Conservation (phyloP, 768 basidiomycete genomes). For the Amyloporia xantha region DNA sequence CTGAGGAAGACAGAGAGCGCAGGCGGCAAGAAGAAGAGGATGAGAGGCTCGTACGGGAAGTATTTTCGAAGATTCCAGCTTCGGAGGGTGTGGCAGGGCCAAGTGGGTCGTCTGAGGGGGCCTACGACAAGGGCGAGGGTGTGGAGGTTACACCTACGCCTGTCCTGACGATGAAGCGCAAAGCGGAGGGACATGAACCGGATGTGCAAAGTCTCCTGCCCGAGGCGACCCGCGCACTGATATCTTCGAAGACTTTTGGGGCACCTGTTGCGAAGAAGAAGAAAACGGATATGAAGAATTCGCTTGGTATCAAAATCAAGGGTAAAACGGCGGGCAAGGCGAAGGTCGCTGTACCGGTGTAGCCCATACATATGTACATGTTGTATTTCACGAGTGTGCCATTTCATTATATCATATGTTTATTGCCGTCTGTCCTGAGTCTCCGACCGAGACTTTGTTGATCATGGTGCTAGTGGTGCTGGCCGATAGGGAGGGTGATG, state of each 20-base stretch:
- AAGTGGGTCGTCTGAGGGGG: slow-evolving; percentile 4
- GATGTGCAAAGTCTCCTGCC: slow-evolving; percentile 62
- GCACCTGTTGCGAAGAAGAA: slow-evolving; percentile 49
- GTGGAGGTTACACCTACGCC: slow-evolving; percentile 19
- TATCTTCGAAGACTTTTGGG: slow-evolving; percentile 38
- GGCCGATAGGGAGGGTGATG: no score
- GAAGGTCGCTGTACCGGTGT: neutral
- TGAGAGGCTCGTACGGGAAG: slow-evolving; percentile 79
- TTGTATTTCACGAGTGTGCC: neutral
- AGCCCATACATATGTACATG: neutral
- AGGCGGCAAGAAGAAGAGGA: slow-evolving; percentile 83
- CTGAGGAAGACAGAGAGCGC: slow-evolving; percentile 66
- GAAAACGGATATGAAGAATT: slow-evolving; percentile 53
- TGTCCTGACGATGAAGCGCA: slow-evolving; percentile 75
- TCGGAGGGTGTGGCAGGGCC: slow-evolving; percentile 8
- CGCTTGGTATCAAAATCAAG: slow-evolving; percentile 73
- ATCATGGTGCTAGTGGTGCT: no score
- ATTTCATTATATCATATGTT: neutral
- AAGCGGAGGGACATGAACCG: slow-evolving; percentile 76
- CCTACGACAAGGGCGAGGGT: slow-evolving; percentile 11
- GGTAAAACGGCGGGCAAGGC: slow-evolving; percentile 15
- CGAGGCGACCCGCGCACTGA: slow-evolving; percentile 54
- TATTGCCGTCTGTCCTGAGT: no score
- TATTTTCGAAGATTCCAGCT: slow-evolving; percentile 68
- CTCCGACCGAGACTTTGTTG: no score